These are phyloP conservation scores for Vaccinium darrowii DNA, from an alignment of 148 eudicot genomes.

Conservation along the genomic window DNA sequence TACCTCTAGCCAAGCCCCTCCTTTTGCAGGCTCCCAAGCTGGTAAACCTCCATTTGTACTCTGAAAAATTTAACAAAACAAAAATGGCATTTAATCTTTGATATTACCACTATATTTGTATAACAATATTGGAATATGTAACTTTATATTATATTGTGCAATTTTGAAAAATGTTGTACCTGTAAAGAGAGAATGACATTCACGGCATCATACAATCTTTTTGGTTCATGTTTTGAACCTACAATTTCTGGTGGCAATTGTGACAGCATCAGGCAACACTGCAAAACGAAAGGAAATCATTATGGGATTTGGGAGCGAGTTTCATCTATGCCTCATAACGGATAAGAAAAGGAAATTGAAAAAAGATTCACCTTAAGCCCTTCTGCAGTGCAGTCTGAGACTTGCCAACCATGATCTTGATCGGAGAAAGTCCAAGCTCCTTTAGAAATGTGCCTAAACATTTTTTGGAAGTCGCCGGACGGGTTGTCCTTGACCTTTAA, in stretches of 20 bases:
- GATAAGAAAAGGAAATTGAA: background rate
- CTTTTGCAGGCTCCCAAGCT: conserved; percentile 47
- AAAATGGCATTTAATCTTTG: background rate
- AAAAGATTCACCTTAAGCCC: conserved; percentile 41
- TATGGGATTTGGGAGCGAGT: background rate
- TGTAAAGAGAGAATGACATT: conserved; percentile 47
- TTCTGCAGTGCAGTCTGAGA: conserved; percentile 62
- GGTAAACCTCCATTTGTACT: conserved; percentile 51
- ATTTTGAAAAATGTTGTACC: conserved; percentile 19
- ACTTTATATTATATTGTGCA: no score
- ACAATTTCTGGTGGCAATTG: conserved; percentile 40
- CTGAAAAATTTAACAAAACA: conserved; percentile 16
- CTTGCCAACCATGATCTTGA: conserved; percentile 66
- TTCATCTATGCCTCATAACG: background rate
- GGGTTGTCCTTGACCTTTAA: conserved; percentile 45
- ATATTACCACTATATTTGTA: background rate
- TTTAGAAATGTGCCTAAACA: conserved; percentile 50
- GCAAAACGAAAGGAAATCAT: background rate
- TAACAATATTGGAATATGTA: background rate
- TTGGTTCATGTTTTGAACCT: conserved; percentile 33
- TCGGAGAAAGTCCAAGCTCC: conserved; percentile 63
- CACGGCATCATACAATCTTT: conserved; percentile 44
- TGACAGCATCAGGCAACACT: conserved; percentile 40
- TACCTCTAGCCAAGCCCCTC: conserved; percentile 55
- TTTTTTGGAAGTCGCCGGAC: conserved; percentile 37